A percentile compares a stretch with the other conserved stretches of the same genome.
phyloP scores from a whole-genome alignment of 768 basidiomycete species.

The Russula olivacea region DNA sequence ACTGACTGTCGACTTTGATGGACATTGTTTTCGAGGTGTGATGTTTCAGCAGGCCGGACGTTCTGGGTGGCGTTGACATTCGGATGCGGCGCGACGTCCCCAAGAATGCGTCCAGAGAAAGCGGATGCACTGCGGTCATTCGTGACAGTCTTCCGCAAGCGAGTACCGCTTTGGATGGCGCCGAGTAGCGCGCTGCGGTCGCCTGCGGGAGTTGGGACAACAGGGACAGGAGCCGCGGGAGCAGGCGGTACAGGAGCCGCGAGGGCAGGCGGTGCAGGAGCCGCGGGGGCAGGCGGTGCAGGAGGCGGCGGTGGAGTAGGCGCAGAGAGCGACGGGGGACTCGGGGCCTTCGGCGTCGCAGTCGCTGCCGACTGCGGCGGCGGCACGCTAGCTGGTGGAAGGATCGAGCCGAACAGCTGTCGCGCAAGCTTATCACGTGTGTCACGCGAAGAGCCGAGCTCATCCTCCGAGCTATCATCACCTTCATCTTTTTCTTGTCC shows the following conservation, averaged over 20 bases:
- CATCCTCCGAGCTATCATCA: conserved; percentile 74
- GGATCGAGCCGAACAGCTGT: conserved; percentile 67
- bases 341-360: conserved; percentile 23
- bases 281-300: conserved; percentile 29
- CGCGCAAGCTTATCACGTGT: conserved; percentile 68
- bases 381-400: conserved; percentile 39
- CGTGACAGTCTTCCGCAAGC: conserved; percentile 69
- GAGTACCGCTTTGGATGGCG: conserved; percentile 73
- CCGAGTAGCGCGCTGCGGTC: conserved; percentile 62
- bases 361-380: conserved; percentile 38
- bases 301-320: conserved; percentile 37
- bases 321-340: conserved; percentile 32
- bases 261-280: conserved; percentile 33
- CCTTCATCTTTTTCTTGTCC: conserved; percentile 69
- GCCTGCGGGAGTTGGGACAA: conserved; percentile 36
- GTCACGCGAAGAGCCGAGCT: conserved; percentile 57
- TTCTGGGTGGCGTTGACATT: conserved; percentile 53
- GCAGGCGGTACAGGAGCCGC: conserved; percentile 32
- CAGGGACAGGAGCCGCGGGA: conserved; percentile 32
- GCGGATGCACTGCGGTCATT: conserved; percentile 73
- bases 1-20: conserved; percentile 53
- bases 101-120: conserved; percentile 72
- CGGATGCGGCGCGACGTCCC: conserved; percentile 60
- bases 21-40: conserved; percentile 38
- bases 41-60: conserved; percentile 37